These are phyloP conservation scores for Udeniomyces megalosporus DNA, from an alignment of 768 basidiomycete genomes.

Conservation along the genomic window DNA sequence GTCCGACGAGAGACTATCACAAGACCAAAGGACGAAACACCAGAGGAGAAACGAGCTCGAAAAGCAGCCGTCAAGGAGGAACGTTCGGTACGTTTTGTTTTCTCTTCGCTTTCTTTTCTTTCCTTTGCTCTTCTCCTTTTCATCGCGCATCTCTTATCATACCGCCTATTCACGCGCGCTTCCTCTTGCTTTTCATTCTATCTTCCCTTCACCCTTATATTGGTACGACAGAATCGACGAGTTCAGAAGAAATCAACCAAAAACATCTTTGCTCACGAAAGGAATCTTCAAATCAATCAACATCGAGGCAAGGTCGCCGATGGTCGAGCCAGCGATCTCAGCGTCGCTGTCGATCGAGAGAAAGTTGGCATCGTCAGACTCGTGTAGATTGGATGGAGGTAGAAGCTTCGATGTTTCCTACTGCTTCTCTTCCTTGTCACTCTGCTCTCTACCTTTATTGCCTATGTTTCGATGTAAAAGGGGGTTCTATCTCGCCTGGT, in stretches of 20 bases:
- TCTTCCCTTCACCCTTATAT: no score
- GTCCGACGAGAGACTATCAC: constrained; percentile 39
- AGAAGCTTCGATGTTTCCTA: no score
- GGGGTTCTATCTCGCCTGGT: no score
- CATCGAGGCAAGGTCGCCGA: constrained; percentile 26
- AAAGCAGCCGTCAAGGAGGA: constrained; percentile 36
- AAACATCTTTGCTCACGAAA: constrained; percentile 32
- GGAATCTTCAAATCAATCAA: constrained; percentile 30
- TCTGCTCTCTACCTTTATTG: no score
- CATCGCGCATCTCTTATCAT: not conserved
- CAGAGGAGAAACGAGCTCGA: constrained; percentile 34
- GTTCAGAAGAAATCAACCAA: constrained; percentile 34
- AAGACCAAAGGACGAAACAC: constrained; percentile 56
- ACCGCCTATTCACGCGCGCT: not conserved
- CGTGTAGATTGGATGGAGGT: no score
- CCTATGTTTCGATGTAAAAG: no score
- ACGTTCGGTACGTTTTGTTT: constrained; percentile 23
- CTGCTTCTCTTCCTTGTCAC: no score
- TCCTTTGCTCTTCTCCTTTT: not conserved
- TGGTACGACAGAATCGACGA: constrained; percentile 27
- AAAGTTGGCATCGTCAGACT: constrained; percentile 7
- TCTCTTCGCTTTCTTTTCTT: not conserved
- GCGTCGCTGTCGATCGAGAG: constrained; percentile 14
- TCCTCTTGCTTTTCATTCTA: not conserved
- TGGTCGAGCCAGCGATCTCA: constrained; percentile 28